Percentiles rank a stretch among this genome's conserved stretches.
Evolutionary conservation across 345 rosid genomes (phyloP).

Genomic region (Eucalyptus regnans): DNA sequence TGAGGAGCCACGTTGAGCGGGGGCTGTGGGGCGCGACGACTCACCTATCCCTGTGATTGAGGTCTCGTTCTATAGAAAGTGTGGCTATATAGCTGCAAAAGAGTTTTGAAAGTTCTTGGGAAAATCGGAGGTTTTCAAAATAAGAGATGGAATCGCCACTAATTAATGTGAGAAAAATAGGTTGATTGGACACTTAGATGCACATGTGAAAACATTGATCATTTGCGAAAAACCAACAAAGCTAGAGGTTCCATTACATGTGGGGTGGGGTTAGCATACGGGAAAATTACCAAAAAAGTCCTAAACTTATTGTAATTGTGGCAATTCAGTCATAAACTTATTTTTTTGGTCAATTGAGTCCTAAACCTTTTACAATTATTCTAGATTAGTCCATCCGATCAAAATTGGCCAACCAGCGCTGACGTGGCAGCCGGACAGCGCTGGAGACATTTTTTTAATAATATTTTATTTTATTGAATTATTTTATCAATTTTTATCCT

Average conservation of each 20-base stretch:
- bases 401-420: accelerated
- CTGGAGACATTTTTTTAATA: accelerated
- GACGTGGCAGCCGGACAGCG: accelerated
- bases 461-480: no score
- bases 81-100: not conserved
- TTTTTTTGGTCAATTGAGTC: accelerated
- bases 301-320: accelerated
- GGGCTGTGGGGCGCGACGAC: no score
- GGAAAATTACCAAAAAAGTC: no score
- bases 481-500: no score
- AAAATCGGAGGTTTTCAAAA: not conserved
- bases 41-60: no score
- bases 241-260: not conserved
- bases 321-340: accelerated
- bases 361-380: no score
- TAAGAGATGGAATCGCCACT: not conserved
- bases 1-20: not conserved
- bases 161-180: not conserved
- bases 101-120: not conserved
- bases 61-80: not conserved
- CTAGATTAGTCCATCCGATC: accelerated
- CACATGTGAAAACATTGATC: not conserved
- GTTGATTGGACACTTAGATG: not conserved
- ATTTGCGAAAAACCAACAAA: not conserved
- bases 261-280: not conserved